phyloP scores from a whole-genome alignment of 257 asterid genomes.

The Salvia splendens region DNA sequence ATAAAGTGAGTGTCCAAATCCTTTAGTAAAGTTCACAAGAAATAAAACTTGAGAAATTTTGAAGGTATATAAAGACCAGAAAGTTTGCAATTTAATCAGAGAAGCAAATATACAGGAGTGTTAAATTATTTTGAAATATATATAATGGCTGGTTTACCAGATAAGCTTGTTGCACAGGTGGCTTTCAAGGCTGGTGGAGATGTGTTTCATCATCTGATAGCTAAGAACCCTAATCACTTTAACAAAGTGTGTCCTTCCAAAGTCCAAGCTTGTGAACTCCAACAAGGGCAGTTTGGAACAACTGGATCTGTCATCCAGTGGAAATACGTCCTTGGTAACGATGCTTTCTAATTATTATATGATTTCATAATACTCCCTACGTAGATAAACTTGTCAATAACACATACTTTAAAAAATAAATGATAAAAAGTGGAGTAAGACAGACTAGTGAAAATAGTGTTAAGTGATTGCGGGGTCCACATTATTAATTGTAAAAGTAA shows the following conservation, averaged over 20 bases:
- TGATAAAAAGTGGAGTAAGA: too few relatives aligned
- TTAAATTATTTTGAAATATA: background rate
- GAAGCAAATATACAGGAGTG: too few relatives aligned
- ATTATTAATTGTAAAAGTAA: too few relatives aligned
- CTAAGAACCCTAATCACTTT: slow-evolving; percentile 35
- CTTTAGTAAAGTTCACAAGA: too few relatives aligned
- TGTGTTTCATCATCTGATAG: slow-evolving; percentile 30
- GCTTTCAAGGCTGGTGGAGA: slow-evolving; percentile 41
- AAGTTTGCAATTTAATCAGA: too few relatives aligned
- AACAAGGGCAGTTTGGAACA: slow-evolving; percentile 34
- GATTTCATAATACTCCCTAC: too few relatives aligned
- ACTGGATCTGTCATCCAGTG: slow-evolving; percentile 32
- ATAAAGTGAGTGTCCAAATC: background rate
- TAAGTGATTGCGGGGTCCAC: too few relatives aligned
- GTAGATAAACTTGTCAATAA: too few relatives aligned
- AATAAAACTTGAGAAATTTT: background rate
- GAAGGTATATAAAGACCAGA: background rate
- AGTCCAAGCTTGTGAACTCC: slow-evolving; percentile 35
- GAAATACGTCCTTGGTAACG: slow-evolving; percentile 34
- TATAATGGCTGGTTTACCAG: slow-evolving; percentile 24
- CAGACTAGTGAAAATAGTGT: too few relatives aligned
- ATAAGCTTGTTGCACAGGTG: slow-evolving; percentile 29
- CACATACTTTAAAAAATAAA: too few relatives aligned
- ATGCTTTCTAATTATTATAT: background rate
- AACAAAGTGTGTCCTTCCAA: slow-evolving; percentile 29